A percentile compares a stretch with the other conserved stretches of the same genome.
phyloP scores from a whole-genome alignment of 345 rosid genomes.

The Gossypium herbaceum region DNA sequence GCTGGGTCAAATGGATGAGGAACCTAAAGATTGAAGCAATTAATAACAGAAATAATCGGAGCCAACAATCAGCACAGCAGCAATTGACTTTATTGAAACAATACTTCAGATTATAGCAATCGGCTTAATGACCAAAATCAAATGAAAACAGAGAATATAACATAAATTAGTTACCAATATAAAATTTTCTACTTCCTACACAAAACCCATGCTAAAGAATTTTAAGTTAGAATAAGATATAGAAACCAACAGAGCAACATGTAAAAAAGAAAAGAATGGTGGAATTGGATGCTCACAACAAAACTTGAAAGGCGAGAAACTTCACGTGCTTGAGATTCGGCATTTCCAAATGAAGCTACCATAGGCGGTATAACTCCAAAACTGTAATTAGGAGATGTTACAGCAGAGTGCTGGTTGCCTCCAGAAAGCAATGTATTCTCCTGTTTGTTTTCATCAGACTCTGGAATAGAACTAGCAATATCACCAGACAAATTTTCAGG shows the following conservation, averaged over 20 bases:
- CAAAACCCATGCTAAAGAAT: background rate
- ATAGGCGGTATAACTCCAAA: slow-evolving; percentile 63
- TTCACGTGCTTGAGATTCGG: slow-evolving; percentile 78
- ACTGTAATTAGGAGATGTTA: slow-evolving; percentile 51
- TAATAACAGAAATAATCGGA: slow-evolving; percentile 20
- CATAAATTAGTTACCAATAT: background rate
- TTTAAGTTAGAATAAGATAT: slow-evolving; percentile 4
- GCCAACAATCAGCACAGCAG: background rate
- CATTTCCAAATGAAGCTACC: slow-evolving; percentile 58
- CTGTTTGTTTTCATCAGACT: slow-evolving; percentile 58
- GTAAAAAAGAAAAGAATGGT: slow-evolving; percentile 14
- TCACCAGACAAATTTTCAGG: slow-evolving; percentile 55
- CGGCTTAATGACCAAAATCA: background rate
- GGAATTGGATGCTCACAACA: slow-evolving; percentile 47
- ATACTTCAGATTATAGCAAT: background rate
- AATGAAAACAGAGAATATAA: background rate
- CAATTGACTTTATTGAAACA: background rate
- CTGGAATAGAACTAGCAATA: slow-evolving; percentile 40
- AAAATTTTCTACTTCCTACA: background rate
- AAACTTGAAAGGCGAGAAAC: slow-evolving; percentile 70
- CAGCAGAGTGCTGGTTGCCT: slow-evolving; percentile 52
- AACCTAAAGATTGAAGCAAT: slow-evolving; percentile 41
- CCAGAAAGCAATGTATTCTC: slow-evolving; percentile 47
- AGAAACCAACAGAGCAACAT: background rate
- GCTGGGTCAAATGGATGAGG: slow-evolving; percentile 81